phyloP scores from a whole-genome alignment of 305 asterid species.

The Plantago coronopus region DNA sequence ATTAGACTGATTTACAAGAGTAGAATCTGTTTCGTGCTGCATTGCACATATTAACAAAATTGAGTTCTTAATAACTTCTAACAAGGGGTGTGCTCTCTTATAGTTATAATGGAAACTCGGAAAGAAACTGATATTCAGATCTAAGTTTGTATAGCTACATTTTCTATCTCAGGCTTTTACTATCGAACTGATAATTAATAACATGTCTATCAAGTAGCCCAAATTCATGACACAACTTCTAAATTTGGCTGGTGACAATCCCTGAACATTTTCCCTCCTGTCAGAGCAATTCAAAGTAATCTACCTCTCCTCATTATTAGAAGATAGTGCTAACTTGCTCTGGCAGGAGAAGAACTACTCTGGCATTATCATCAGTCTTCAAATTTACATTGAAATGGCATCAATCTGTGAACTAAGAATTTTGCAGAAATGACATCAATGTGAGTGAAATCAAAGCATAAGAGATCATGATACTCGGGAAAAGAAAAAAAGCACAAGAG shows the following conservation, averaged over 20 bases:
- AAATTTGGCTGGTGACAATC: no score
- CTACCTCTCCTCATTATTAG: no score
- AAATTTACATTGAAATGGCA: slow-evolving; percentile 19
- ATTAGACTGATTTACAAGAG: not conserved
- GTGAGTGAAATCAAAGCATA: not conserved
- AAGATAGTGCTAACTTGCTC: no score
- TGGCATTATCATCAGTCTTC: no score
- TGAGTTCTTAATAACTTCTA: not conserved
- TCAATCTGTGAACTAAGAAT: not conserved
- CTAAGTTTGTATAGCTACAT: no score
- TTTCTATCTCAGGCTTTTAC: not conserved
- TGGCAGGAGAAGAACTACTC: no score
- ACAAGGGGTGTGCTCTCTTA: not conserved
- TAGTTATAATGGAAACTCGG: not conserved
- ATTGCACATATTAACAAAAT: no score
- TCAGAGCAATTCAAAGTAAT: no score
- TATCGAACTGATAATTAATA: not conserved
- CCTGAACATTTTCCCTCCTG: no score
- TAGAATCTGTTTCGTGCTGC: not conserved
- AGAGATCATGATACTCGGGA: no score
- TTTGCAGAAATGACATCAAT: not conserved
- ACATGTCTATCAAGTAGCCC: not conserved
- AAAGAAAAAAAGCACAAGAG: no score
- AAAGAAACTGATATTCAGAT: not conserved
- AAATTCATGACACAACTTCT: slow-evolving; percentile 16